Base-by-base conservation (phyloP, 176 grass and related monocot species). In the Guadua angustifolia region DNA sequence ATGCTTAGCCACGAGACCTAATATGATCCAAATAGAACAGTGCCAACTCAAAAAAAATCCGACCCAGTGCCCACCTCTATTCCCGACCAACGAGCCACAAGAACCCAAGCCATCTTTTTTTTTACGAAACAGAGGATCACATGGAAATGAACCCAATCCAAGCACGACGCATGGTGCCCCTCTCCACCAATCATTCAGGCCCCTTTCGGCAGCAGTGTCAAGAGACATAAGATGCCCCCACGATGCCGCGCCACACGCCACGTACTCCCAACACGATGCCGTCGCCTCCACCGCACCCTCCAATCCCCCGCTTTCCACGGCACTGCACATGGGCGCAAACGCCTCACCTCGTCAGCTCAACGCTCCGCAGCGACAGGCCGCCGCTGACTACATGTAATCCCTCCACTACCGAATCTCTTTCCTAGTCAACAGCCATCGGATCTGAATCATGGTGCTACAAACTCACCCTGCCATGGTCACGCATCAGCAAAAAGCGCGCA, bases 251-350 rank as follows among this genome's bases (percentile, higher is more conserved):
- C 83, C 78, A 55, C 19, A 15, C 64, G 66, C 83, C 81, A 55
- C 73, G 35, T 45, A 59, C 49, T 3, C 83, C 77, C 51, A 39
- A 39, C 75, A 90, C 64, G 65, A n/a, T 71, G 74, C 75, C 81
- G 79, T 66, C 40, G 62, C 74, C 66, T 87, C 85, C 78, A 46
- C 35, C 56, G 76, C 36, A 50, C 32, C 62, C 45, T 77, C 73
- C 59, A 21, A 36, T 1, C 64, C 74, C 63, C 33, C 69, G 45
- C 86, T 92, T 94, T 89, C 84, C 86, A 89, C 80, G 76, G 75
- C 89, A 85, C 74, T 74, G 79, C 92, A 94, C 92, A 89, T 92
- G 92, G 86, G 57, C 84, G 33, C 89, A 64, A 75, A 66, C 74
- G 67, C 82, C 53, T 72, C 40, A 52, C 70, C 60, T 73, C 55